phyloP scores from a whole-genome alignment of 257 asterid species.

The Orobanche coerulescens region DNA sequence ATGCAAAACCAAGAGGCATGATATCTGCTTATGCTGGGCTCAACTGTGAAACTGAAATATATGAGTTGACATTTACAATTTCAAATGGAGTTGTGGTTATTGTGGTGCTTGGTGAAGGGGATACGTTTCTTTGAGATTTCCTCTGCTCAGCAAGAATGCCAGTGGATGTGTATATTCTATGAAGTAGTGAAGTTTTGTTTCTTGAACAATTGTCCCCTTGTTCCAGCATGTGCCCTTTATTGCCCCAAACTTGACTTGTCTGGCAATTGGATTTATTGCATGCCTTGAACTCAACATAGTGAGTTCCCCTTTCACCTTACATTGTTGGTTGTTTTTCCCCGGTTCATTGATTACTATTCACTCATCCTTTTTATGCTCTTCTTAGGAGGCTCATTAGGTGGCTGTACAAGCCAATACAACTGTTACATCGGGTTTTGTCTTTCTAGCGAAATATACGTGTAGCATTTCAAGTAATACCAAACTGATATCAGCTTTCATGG shows the following conservation, averaged over 20 bases:
- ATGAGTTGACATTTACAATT: constrained; percentile 8
- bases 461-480: neutral
- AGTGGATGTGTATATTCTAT: neutral
- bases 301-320: neutral
- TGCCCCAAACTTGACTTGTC: neutral
- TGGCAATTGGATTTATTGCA: neutral
- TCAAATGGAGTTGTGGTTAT: neutral
- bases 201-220: neutral
- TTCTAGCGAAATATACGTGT: neutral
- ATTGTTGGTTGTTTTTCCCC: neutral
- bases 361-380: neutral
- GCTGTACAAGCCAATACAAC: neutral
- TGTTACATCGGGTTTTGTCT: neutral
- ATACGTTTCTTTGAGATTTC: constrained; percentile 7
- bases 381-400: neutral
- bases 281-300: neutral
- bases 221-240: neutral
- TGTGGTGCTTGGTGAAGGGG: neutral
- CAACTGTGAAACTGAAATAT: constrained; percentile 3
- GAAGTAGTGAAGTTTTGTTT: neutral
- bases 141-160: neutral
- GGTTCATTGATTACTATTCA: neutral
- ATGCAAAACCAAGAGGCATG: neutral
- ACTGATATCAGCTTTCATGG: neutral
- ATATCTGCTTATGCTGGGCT: neutral